phyloP scores from a whole-genome alignment of 768 basidiomycete species.

The Daedaleopsis sinensis region DNA sequence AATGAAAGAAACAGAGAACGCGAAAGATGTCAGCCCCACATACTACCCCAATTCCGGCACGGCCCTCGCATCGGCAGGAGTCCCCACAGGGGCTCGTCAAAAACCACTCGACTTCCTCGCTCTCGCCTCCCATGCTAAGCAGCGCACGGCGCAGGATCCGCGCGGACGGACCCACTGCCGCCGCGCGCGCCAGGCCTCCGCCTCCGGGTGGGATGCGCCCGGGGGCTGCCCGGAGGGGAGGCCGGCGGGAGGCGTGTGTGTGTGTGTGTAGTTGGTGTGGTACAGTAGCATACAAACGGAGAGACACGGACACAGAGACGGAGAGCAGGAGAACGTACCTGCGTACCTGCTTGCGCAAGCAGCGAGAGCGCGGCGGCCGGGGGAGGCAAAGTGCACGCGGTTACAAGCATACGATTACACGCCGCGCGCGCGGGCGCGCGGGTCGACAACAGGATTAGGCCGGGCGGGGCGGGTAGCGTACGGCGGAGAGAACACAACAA shows the following conservation, averaged over 20 bases:
- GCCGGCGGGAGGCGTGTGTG: conserved; percentile 14
- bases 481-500: conserved; percentile 19
- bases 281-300: background rate
- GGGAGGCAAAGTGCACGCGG: background rate
- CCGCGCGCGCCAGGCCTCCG: conserved; percentile 17
- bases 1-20: background rate
- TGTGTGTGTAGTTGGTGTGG: too few relatives aligned
- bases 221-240: conserved; percentile 19
- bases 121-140: conserved; percentile 42
- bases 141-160: conserved; percentile 17
- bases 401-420: conserved; percentile 20
- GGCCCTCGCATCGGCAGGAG: conserved; percentile 75
- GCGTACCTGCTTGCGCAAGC: too few relatives aligned
- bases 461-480: conserved; percentile 12
- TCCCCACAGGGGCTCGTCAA: conserved; percentile 72
- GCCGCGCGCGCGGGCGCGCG: conserved; percentile 1
- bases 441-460: conserved; percentile 15
- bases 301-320: background rate
- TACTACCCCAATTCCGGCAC: conserved; percentile 84
- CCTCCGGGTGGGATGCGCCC: conserved; percentile 16
- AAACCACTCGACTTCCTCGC: conserved; percentile 49
- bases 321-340: too few relatives aligned
- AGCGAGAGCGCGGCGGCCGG: too few relatives aligned
- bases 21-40: conserved; percentile 68
- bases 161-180: conserved; percentile 19